Evolutionary conservation across 768 basidiomycete genomes (phyloP).

Genomic region (Lactarius trivialis): DNA sequence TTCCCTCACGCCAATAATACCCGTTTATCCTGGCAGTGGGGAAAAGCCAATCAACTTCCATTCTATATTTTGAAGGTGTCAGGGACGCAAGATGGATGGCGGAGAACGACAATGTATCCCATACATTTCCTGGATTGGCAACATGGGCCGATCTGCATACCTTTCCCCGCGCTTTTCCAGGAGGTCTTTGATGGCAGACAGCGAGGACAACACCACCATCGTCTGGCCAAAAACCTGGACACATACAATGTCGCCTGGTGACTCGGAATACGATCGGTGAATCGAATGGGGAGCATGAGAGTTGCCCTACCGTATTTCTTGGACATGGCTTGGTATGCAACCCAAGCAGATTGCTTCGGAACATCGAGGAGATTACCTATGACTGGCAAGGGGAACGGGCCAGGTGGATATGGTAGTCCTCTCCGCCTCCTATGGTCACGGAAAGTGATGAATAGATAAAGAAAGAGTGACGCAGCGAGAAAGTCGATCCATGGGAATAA

Average conservation of each 20-base stretch:
- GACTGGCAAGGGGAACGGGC: background rate
- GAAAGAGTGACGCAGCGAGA: background rate
- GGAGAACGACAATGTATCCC: background rate
- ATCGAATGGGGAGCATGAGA: background rate
- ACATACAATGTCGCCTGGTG: slow-evolving; percentile 13
- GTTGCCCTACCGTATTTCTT: slow-evolving; percentile 8
- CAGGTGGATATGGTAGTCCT: slow-evolving; percentile 6
- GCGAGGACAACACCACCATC: slow-evolving; percentile 1
- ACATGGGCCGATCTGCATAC: slow-evolving; percentile 7
- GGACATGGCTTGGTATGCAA: background rate
- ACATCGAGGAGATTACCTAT: slow-evolving; percentile 15
- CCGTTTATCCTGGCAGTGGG: background rate
- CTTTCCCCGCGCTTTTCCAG: slow-evolving; percentile 9
- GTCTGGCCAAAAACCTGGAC: slow-evolving; percentile 5
- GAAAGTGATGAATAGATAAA: background rate
- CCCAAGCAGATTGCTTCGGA: slow-evolving; percentile 6
- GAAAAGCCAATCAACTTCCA: background rate
- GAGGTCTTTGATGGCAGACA: slow-evolving; percentile 1
- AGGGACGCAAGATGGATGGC: background rate
- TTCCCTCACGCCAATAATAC: background rate
- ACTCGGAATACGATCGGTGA: background rate
- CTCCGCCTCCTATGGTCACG: background rate
- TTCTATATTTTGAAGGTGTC: background rate
- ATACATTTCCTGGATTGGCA: slow-evolving; percentile 2
- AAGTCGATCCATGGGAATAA: background rate